Evolutionary conservation across 164 flowering plant species (phyloP), one percentile per base, ranked within the genome.

Genomic region (Houttuynia cordata): DNA sequence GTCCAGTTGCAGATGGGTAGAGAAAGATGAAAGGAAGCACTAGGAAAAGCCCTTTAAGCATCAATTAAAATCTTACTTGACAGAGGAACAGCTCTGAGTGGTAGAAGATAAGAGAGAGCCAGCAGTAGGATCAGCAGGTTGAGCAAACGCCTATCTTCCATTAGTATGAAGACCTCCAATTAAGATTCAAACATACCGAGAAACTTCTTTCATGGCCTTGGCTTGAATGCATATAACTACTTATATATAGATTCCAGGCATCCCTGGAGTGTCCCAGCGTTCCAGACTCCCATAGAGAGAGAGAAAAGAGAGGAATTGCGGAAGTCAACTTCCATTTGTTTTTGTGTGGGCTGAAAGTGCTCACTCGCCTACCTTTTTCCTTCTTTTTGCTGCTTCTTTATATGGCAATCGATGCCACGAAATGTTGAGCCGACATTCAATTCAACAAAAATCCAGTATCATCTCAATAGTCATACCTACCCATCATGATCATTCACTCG

Each of bases 41-140:
- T 9, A 58, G 17, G 23, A 47, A 17, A 60, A 25, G 9, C 17
- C 17, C 49, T 42, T 8, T 42, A n/a, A n/a, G n/a, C n/a, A 42
- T 10, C 12, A 10, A 10, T 42, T 14, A 45, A 57, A 24, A 22
- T 0, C 75, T 70, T 64, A 76, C 82, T 62, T 21, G 78, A 59
- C 49, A 74, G 18, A 59, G 80, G 77, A 62, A 75, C 67, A 17
- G 76, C 78, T 60, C 58, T 54, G 53, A 64, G 39, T 8, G 76
- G 68, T 17, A 78, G 49, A 30, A 69, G 47, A 60, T 49, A 67
- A 49, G 76, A 76, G 59, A 76, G 58, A 45, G 58, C 72, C 62
- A 81, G 62, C 24, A 73, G 62, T 14, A 78, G 66, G 0, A 76
- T 25, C 9, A 76, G 47, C 24, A 74, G 51, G 34, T 30, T 53